Percentiles rank a stretch among this genome's conserved stretches.
phyloP scores from a whole-genome alignment of 208 protist genomes.

The Endotrypanum monterogeii region DNA sequence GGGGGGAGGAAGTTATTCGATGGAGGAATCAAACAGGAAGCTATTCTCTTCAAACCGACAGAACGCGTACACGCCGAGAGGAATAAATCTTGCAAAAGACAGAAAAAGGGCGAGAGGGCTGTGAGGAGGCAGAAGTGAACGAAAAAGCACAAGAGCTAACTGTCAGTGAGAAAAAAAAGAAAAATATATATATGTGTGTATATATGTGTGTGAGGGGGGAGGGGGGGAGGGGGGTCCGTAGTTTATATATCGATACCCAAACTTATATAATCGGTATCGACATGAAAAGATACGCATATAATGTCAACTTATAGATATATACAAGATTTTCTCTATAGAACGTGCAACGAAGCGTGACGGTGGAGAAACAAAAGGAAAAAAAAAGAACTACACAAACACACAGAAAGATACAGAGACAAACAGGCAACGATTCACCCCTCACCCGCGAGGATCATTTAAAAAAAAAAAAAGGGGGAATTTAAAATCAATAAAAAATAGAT shows the following conservation, averaged over 20 bases:
- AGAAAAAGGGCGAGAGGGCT: neutral
- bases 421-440: neutral
- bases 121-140: too few species aligned
- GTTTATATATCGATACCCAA: too few species aligned
- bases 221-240: too few species aligned
- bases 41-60: too few species aligned
- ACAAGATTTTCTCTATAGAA: too few species aligned
- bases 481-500: neutral
- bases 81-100: slow-evolving; percentile 1
- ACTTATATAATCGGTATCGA: too few species aligned
- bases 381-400: too few species aligned
- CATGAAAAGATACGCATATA: too few species aligned
- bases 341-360: neutral
- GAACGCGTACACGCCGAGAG: neutral
- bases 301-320: too few species aligned
- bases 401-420: neutral
- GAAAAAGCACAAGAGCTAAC: neutral
- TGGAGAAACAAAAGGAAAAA: neutral
- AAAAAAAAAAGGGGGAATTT: neutral
- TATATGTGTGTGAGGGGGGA: neutral
- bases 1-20: neutral
- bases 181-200: neutral
- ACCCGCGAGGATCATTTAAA: too few species aligned
- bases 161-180: neutral
- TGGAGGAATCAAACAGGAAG: too few species aligned